Percentiles rank a stretch among this genome's conserved stretches.
Conservation (phyloP, 768 basidiomycete genomes). For the Boletus sp. region DNA sequence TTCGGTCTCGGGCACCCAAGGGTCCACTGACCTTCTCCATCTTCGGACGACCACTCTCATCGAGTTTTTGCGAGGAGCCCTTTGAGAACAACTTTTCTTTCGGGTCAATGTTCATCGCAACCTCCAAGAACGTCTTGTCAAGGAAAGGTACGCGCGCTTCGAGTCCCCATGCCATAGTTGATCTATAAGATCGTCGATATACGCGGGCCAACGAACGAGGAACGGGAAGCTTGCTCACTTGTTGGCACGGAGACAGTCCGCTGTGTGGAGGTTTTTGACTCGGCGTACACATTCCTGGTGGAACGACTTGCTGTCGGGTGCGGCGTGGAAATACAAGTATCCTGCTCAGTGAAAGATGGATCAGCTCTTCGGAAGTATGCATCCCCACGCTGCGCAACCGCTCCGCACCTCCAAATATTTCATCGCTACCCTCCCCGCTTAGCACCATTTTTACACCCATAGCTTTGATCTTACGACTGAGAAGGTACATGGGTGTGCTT, state of each 20-base stretch:
- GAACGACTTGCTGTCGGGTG: slow-evolving; percentile 83
- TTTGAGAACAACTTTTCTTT: slow-evolving; percentile 87
- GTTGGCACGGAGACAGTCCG: slow-evolving; percentile 97
- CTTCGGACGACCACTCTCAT: slow-evolving; percentile 80
- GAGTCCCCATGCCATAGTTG: slow-evolving; percentile 99
- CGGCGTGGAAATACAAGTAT: slow-evolving; percentile 99
- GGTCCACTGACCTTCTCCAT: slow-evolving; percentile 84
- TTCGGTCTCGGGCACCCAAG: slow-evolving; percentile 1
- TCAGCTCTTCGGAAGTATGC: slow-evolving; percentile 2
- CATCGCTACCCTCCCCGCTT: slow-evolving; percentile 95
- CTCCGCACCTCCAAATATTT: slow-evolving; percentile 84
- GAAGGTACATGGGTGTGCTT: slow-evolving; percentile 97
- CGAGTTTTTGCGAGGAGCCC: slow-evolving; percentile 65
- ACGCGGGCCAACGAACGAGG: background rate
- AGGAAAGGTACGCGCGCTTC: slow-evolving; percentile 99
- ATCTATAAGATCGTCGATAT: slow-evolving; percentile 43
- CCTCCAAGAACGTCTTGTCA: slow-evolving; percentile 93
- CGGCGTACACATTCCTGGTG: slow-evolving; percentile 94
- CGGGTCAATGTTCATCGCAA: slow-evolving; percentile 86
- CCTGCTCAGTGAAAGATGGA: slow-evolving; percentile 43
- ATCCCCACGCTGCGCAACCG: background rate
- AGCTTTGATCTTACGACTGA: slow-evolving; percentile 97
- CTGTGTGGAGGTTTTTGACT: slow-evolving; percentile 95
- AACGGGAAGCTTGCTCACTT: slow-evolving; percentile 53
- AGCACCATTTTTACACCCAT: slow-evolving; percentile 99